phyloP scores from a whole-genome alignment of 306 rosid species.

The Begonia masoniana region DNA sequence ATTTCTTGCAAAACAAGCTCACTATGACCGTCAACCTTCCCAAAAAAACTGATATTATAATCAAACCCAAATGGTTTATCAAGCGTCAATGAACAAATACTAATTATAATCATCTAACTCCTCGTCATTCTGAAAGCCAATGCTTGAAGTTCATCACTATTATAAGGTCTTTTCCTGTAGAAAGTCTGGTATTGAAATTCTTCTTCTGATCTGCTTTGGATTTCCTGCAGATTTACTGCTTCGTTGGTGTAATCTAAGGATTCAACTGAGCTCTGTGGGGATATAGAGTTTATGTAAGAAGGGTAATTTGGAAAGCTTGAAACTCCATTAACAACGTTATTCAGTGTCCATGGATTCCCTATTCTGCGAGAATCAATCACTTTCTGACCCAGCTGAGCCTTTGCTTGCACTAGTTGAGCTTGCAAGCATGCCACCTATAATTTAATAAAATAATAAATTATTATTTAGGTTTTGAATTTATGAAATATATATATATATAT shows the following conservation, averaged over 20 bases:
- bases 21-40: too few relatives aligned
- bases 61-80: too few relatives aligned
- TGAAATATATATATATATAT: too few relatives aligned
- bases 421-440: constrained; percentile 80
- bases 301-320: constrained; percentile 20
- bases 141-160: constrained; percentile 57
- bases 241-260: constrained; percentile 43
- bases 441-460: background rate
- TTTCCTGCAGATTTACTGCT: constrained; percentile 40
- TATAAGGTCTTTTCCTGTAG: constrained; percentile 32
- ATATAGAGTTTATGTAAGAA: constrained; percentile 45
- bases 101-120: constrained; percentile 18
- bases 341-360: constrained; percentile 41
- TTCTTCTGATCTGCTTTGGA: constrained; percentile 31
- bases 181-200: constrained; percentile 25
- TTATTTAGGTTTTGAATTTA: background rate
- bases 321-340: constrained; percentile 17
- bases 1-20: too few relatives aligned
- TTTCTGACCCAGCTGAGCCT: constrained; percentile 64
- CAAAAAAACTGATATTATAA: too few relatives aligned
- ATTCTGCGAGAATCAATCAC: constrained; percentile 25
- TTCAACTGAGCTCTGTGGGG: constrained; percentile 84
- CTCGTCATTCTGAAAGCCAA: constrained; percentile 94
- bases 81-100: background rate
- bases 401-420: constrained; percentile 77